Conservation (phyloP, 2,329 filamentous ascomycete species). For the Colletotrichum graminicola region DNA sequence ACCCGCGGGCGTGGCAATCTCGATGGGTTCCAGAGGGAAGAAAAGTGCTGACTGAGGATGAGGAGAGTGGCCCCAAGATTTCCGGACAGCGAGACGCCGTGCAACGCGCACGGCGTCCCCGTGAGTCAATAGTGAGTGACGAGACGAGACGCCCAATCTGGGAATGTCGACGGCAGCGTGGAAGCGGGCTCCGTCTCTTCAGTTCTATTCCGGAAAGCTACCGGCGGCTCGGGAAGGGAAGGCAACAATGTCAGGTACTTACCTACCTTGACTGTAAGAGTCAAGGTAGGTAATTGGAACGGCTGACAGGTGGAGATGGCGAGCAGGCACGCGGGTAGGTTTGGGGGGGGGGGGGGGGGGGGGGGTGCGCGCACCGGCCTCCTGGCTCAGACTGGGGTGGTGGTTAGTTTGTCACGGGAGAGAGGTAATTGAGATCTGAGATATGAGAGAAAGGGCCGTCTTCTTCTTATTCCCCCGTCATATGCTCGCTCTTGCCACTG, state of each 20-base stretch:
- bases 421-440: conserved; percentile 4
- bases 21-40: neutral
- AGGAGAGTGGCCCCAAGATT: neutral
- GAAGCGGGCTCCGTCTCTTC: conserved; percentile 6
- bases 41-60: neutral
- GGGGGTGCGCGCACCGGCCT: neutral
- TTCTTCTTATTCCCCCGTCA: neutral
- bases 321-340: conserved; percentile 5
- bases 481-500: neutral
- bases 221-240: conserved; percentile 9
- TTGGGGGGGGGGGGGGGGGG: no score
- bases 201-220: conserved; percentile 1
- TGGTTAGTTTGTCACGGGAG: conserved; percentile 15
- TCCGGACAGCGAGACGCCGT: neutral
- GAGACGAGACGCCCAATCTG: neutral
- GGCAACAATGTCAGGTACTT: neutral
- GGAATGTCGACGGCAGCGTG: neutral
- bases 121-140: neutral
- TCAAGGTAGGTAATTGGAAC: neutral
- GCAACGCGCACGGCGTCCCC: neutral
- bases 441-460: conserved; percentile 1
- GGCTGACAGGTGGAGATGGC: neutral
- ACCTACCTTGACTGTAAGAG: no score
- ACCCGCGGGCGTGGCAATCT: no score
- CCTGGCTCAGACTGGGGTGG: neutral